Evolutionary conservation across 2,329 filamentous ascomycete genomes (phyloP).

Genomic region (Trichoderma gracile): DNA sequence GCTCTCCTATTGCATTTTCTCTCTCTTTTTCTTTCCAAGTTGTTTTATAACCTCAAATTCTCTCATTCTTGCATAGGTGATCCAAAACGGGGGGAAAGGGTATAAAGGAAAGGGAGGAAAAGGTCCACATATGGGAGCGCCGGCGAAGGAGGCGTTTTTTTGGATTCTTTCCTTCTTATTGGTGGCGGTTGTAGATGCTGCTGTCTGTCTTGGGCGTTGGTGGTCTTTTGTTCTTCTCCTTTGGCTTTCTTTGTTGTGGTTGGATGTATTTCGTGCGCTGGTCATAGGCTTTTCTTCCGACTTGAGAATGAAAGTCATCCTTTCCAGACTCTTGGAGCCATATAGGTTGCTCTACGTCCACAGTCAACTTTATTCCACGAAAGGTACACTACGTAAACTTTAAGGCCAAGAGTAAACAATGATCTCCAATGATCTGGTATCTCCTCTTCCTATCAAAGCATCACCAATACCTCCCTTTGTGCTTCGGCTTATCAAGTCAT

Average conservation of each 20-base stretch:
- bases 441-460: not conserved
- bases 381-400: not conserved
- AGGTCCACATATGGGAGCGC: conserved; percentile 11
- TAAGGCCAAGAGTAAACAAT: not conserved
- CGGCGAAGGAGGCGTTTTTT: conserved; percentile 28
- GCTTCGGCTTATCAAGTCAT: not conserved
- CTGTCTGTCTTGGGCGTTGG: not conserved
- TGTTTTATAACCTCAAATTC: not conserved
- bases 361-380: not conserved
- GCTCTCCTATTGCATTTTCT: not conserved
- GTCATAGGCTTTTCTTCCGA: not conserved
- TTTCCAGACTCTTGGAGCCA: too few relatives aligned
- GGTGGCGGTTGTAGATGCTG: not conserved
- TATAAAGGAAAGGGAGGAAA: not conserved
- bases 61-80: conserved; percentile 11
- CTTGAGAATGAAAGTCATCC: too few relatives aligned
- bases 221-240: not conserved
- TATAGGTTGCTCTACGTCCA: too few relatives aligned
- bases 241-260: not conserved
- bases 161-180: not conserved
- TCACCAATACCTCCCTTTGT: not conserved
- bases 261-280: not conserved
- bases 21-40: not conserved
- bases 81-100: not conserved
- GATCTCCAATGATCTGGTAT: not conserved